Conservation (phyloP, 805 yeast genomes). For the Candida morakotiae region DNA sequence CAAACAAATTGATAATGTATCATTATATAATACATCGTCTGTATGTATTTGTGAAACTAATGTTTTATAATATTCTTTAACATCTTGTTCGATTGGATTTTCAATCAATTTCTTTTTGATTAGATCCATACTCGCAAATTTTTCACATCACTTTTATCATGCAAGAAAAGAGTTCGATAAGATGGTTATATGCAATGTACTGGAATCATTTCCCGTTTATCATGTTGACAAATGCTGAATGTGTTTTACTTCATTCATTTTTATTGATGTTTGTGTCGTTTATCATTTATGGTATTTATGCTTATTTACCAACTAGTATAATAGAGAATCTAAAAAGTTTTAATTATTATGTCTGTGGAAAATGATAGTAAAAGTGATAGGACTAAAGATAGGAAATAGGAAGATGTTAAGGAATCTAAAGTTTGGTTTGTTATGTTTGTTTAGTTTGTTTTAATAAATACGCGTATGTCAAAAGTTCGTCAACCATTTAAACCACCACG, state of each 20-base stretch:
- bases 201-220: slow-evolving; percentile 44
- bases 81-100: not conserved
- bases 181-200: slow-evolving; percentile 20
- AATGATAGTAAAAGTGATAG: no score
- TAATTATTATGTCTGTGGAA: slow-evolving; percentile 34
- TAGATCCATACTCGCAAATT: not conserved
- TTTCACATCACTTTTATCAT: slow-evolving; percentile 2
- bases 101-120: slow-evolving; percentile 7
- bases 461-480: slow-evolving; percentile 12
- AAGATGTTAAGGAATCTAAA: not conserved
- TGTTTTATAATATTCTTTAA: not conserved
- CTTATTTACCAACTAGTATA: slow-evolving; percentile 21
- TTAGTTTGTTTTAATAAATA: not conserved
- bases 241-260: slow-evolving; percentile 7
- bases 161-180: not conserved
- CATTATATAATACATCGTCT: slow-evolving; percentile 41
- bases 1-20: slow-evolving; percentile 63
- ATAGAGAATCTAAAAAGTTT: slow-evolving; percentile 26
- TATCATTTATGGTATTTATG: slow-evolving; percentile 25
- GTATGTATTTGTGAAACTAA: not conserved
- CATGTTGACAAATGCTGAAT: slow-evolving; percentile 46
- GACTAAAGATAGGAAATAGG: slow-evolving; percentile 12
- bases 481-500: slow-evolving; percentile 56
- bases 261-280: slow-evolving; percentile 16
- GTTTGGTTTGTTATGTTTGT: not conserved